Evolutionary conservation across 768 basidiomycete species (phyloP).

Genomic region (Rhodotorula kratochvilovae): DNA sequence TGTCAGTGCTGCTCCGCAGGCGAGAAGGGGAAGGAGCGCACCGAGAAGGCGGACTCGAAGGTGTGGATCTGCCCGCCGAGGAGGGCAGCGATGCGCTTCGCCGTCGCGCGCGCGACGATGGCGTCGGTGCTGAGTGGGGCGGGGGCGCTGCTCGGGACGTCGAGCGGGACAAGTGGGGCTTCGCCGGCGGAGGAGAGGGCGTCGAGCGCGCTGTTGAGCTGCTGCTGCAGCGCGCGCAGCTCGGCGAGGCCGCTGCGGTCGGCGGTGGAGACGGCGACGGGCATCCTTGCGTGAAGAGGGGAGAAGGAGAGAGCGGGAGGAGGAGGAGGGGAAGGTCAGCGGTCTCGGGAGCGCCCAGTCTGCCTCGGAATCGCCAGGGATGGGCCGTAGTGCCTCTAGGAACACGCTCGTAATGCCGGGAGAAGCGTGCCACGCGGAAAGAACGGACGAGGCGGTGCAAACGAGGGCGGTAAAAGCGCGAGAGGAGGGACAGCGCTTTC

Average conservation of each 20-base stretch:
- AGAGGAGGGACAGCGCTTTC: too few relatives aligned
- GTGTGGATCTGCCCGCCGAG: background rate
- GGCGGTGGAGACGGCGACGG: too few relatives aligned
- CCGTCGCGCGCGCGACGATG: background rate
- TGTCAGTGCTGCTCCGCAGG: slow-evolving; percentile 22
- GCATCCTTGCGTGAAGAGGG: too few relatives aligned
- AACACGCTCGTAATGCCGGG: too few relatives aligned
- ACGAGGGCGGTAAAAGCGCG: too few relatives aligned
- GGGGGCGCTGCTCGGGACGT: background rate
- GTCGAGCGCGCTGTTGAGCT: slow-evolving; percentile 8
- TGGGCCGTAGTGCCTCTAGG: too few relatives aligned
- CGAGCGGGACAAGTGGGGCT: background rate
- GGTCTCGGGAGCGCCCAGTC: too few relatives aligned
- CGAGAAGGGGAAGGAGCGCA: background rate
- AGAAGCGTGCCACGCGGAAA: too few relatives aligned
- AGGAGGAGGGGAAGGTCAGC: too few relatives aligned
- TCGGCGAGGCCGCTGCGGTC: slow-evolving; percentile 5
- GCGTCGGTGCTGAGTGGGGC: background rate
- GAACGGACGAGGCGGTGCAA: too few relatives aligned
- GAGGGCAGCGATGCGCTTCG: background rate
- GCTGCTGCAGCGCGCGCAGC: slow-evolving; percentile 3
- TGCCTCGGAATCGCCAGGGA: too few relatives aligned
- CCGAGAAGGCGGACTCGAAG: background rate
- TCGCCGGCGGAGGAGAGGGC: background rate
- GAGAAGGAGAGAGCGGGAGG: too few relatives aligned